Evolutionary conservation across 2,329 filamentous ascomycete species (phyloP).

Genomic region (Colletotrichum echinochloae): DNA sequence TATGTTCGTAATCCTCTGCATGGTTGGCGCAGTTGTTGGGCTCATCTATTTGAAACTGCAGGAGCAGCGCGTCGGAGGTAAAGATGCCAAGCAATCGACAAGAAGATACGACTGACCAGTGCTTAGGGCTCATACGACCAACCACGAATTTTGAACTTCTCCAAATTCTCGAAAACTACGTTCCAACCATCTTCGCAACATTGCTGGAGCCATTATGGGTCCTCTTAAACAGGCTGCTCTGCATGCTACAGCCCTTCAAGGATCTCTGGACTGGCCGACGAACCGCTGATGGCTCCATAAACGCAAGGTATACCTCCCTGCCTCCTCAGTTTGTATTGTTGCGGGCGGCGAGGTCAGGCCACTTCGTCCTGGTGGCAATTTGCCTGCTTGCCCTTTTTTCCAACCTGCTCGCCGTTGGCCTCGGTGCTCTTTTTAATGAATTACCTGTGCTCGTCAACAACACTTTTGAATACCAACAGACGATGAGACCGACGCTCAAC

Average conservation of each 20-base stretch:
- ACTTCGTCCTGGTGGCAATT: slow-evolving; percentile 60
- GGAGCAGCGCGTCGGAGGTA: slow-evolving; percentile 37
- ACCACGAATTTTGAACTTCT: slow-evolving; percentile 49
- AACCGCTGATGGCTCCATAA: slow-evolving; percentile 51
- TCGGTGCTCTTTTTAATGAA: slow-evolving; percentile 64
- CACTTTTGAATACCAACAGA: slow-evolving; percentile 36
- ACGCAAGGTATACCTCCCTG: slow-evolving; percentile 63
- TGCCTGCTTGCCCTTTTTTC: slow-evolving; percentile 61
- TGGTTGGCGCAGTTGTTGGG: slow-evolving; percentile 21
- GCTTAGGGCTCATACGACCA: slow-evolving; percentile 49
- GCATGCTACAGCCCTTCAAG: slow-evolving; percentile 66
- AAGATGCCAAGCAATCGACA: not conserved
- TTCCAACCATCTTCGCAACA: slow-evolving; percentile 66
- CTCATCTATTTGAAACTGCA: slow-evolving; percentile 40
- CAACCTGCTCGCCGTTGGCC: slow-evolving; percentile 65
- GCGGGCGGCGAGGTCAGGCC: slow-evolving; percentile 57
- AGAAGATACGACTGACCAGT: not conserved
- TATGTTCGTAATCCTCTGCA: not conserved
- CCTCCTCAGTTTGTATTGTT: slow-evolving; percentile 65
- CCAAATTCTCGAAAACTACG: slow-evolving; percentile 59
- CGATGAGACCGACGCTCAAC: slow-evolving; percentile 41
- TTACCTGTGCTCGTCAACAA: not conserved
- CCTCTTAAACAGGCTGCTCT: slow-evolving; percentile 64
- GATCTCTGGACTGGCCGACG: slow-evolving; percentile 57
- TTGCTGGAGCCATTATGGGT: slow-evolving; percentile 69